Evolutionary conservation across 2,329 filamentous ascomycete genomes (phyloP).

Genomic region (Colletotrichum brevisporum): DNA sequence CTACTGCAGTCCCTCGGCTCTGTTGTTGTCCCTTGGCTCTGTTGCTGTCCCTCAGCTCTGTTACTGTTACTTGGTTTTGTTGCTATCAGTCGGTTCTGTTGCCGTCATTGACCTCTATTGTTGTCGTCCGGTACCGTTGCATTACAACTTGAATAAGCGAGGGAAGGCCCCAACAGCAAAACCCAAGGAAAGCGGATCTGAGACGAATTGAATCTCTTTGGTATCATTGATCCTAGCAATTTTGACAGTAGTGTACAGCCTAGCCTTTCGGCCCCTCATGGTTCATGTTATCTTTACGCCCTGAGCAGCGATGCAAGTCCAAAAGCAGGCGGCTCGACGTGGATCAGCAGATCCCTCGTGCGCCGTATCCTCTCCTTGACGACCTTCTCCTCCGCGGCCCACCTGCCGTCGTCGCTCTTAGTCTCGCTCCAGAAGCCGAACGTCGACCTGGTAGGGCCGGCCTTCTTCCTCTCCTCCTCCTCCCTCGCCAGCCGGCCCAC

Average conservation of each 20-base stretch:
- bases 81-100: too few species aligned
- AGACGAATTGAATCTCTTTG: conserved; percentile 11
- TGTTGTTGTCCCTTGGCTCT: too few species aligned
- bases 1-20: too few species aligned
- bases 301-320: conserved; percentile 56
- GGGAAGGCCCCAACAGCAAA: too few species aligned
- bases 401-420: conserved; percentile 58
- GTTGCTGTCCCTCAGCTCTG: too few species aligned
- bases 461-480: conserved; percentile 57
- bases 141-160: too few species aligned
- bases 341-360: conserved; percentile 67
- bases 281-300: conserved; percentile 48
- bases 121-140: too few species aligned
- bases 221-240: conserved; percentile 19
- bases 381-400: conserved; percentile 69
- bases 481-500: conserved; percentile 73
- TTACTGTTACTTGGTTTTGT: too few species aligned
- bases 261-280: not conserved
- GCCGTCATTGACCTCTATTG: too few species aligned
- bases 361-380: conserved; percentile 66
- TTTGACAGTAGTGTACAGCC: conserved; percentile 9
- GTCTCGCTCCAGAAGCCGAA: conserved; percentile 58
- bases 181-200: not conserved
- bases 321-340: conserved; percentile 55
- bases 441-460: conserved; percentile 45